Percentiles rank a stretch among this genome's conserved stretches.
phyloP scores from a whole-genome alignment of 768 basidiomycete genomes.

The Cystofilobasidium macerans region DNA sequence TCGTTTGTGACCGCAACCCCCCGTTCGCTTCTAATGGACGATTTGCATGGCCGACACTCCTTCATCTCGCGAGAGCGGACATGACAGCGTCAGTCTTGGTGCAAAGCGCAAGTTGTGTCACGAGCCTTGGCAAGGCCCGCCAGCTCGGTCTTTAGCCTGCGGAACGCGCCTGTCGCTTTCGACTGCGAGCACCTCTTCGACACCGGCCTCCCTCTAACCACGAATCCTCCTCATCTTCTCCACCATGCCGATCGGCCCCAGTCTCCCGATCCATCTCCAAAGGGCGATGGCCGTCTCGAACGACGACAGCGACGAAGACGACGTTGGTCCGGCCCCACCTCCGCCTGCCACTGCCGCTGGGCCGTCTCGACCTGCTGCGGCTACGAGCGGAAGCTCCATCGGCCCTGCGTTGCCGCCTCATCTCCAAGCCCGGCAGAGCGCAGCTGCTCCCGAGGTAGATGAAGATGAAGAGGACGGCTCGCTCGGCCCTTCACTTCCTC shows the following conservation, averaged over 20 bases:
- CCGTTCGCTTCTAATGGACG: no score
- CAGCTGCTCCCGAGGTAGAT: constrained; percentile 27
- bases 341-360: background rate
- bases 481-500: constrained; percentile 63
- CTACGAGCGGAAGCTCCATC: constrained; percentile 28
- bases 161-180: no score
- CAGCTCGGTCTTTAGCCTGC: no score
- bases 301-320: constrained; percentile 13
- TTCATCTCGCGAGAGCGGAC: no score
- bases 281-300: background rate
- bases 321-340: constrained; percentile 15
- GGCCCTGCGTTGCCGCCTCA: constrained; percentile 39
- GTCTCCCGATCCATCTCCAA: constrained; percentile 21
- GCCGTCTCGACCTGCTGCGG: background rate
- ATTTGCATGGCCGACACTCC: no score
- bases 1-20: no score
- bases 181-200: no score
- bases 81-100: no score
- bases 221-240: no score
- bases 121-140: no score
- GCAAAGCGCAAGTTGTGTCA: no score
- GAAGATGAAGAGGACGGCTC: constrained; percentile 55
- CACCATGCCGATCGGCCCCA: constrained; percentile 21
- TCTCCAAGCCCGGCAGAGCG: constrained; percentile 28
- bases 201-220: no score